Conservation (phyloP, 495 filamentous ascomycete genomes). For the Daldinia bambusicola region DNA sequence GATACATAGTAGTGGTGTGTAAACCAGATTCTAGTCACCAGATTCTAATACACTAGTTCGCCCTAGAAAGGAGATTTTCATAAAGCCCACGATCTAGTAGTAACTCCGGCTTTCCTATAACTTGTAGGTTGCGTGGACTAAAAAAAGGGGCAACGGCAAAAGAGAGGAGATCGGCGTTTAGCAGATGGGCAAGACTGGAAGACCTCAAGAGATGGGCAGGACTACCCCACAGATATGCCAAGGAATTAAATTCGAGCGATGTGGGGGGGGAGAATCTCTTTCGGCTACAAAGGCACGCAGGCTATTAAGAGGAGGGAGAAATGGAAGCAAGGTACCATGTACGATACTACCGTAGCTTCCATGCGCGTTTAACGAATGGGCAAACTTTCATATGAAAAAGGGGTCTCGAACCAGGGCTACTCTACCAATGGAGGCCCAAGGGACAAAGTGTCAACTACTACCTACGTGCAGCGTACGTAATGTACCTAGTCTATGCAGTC, state of each 20-base stretch:
- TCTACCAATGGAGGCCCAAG: not conserved
- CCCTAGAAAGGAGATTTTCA: no score
- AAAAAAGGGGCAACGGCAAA: slow-evolving; percentile 25
- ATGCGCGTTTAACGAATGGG: not conserved
- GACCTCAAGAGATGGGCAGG: slow-evolving; percentile 7
- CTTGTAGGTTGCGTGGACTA: no score
- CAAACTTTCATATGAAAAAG: slow-evolving; percentile 2
- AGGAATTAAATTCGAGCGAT: slow-evolving; percentile 26
- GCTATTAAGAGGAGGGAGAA: not conserved
- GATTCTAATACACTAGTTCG: no score
- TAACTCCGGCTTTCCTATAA: slow-evolving; percentile 18
- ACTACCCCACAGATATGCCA: slow-evolving; percentile 41
- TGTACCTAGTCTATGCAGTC: no score
- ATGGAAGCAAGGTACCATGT: not conserved
- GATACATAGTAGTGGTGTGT: no score
- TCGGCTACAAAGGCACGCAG: slow-evolving; percentile 19
- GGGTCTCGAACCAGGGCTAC: not conserved
- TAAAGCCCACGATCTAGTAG: no score
- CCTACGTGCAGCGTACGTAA: no score
- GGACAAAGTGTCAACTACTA: no score
- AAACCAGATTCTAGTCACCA: no score
- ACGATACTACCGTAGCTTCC: not conserved
- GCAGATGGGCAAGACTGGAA: slow-evolving; percentile 12
- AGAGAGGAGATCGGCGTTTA: slow-evolving; percentile 16
- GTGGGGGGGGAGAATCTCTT: slow-evolving; percentile 15